Evolutionary conservation across 495 filamentous ascomycete genomes (phyloP).

Genomic region (Aspergillus homomorphus): DNA sequence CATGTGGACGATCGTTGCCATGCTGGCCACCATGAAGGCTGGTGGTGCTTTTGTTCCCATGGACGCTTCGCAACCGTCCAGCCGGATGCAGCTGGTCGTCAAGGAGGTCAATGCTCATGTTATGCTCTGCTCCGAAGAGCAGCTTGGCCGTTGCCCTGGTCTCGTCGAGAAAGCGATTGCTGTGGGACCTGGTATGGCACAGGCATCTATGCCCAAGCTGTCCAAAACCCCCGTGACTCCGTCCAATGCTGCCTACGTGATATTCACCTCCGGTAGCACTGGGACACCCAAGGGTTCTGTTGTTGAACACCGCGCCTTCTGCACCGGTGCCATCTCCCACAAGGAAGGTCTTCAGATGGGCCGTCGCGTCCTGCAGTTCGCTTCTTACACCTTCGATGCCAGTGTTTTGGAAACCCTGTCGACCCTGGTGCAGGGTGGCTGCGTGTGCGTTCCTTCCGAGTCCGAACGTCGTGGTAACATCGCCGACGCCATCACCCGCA

Average conservation of each 20-base stretch:
- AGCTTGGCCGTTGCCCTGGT: background rate
- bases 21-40: conserved; percentile 43
- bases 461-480: conserved; percentile 35
- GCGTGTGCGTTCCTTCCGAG: conserved; percentile 33
- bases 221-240: background rate
- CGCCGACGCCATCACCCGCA: conserved; percentile 30
- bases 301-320: conserved; percentile 30
- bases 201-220: conserved; percentile 11
- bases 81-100: conserved; percentile 31
- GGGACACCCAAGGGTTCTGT: conserved; percentile 44
- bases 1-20: conserved; percentile 35
- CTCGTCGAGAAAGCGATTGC: background rate
- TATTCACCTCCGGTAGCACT: conserved; percentile 44
- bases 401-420: conserved; percentile 23
- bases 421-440: conserved; percentile 29
- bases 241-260: conserved; percentile 15
- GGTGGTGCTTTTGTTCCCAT: conserved; percentile 49
- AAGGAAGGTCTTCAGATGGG: conserved; percentile 1
- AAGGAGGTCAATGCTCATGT: conserved; percentile 41
- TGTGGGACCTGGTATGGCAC: background rate
- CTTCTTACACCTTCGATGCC: conserved; percentile 32
- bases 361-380: conserved; percentile 23
- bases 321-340: background rate
- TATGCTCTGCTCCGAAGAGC: conserved; percentile 38
- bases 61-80: conserved; percentile 42